Conservation (phyloP, 345 rosid species). For the thale cress (Arabidopsis thaliana) region DNA sequence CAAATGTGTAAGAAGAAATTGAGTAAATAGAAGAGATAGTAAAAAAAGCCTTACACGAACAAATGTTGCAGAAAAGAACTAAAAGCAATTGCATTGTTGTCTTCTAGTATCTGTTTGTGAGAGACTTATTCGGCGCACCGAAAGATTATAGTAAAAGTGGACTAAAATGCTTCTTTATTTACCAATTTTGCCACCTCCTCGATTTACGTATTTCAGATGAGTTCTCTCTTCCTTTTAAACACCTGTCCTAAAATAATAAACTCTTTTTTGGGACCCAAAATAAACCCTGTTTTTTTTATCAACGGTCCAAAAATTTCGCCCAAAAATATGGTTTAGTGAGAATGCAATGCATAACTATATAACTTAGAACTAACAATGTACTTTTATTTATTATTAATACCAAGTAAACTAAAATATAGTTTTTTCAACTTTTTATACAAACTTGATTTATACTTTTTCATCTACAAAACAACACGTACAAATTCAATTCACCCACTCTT, state of each 20-base stretch:
- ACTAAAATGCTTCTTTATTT: constrained; percentile 21
- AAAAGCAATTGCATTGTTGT: constrained; percentile 36
- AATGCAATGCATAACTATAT: not conserved
- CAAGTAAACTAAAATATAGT: no score
- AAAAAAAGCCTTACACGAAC: not conserved
- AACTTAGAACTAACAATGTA: constrained; percentile 6
- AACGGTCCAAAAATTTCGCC: constrained; percentile 38
- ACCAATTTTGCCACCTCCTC: constrained; percentile 32
- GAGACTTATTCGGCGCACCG: constrained; percentile 35
- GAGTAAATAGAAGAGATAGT: not conserved
- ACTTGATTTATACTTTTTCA: constrained; percentile 1
- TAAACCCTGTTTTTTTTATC: constrained; percentile 17
- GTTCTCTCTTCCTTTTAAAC: constrained; percentile 6
- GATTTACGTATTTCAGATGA: constrained; percentile 38
- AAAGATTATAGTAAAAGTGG: constrained; percentile 32
- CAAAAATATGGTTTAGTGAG: constrained; percentile 12
- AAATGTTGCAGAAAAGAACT: constrained; percentile 11
- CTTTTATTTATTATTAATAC: not conserved
- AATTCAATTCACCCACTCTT: constrained; percentile 19
- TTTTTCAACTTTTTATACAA: not conserved
- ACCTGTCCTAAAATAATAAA: constrained; percentile 28
- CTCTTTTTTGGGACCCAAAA: not conserved
- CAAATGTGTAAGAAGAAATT: not conserved
- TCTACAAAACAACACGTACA: constrained; percentile 22
- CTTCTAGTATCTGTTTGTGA: constrained; percentile 17